Percentiles rank a stretch among this genome's conserved stretches.
These are phyloP conservation scores for Xylaria acuta DNA, from an alignment of 495 filamentous ascomycete genomes.

Conservation along the genomic window DNA sequence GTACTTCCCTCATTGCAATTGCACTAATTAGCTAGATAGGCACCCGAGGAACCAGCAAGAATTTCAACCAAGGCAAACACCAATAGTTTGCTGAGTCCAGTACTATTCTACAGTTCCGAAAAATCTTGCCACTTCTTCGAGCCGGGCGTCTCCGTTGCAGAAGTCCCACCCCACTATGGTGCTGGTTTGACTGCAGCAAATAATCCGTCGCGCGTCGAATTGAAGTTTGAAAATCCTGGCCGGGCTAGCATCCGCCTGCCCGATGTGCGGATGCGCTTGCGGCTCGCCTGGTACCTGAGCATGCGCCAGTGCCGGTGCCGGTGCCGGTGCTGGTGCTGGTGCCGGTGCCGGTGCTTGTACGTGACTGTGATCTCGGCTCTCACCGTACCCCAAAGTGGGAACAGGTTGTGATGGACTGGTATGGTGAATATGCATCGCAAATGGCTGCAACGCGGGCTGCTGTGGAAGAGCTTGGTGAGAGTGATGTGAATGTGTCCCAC, in stretches of 20 bases:
- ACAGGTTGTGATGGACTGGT: slow-evolving; percentile 20
- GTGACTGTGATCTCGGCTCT: slow-evolving; percentile 20
- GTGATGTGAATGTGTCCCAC: slow-evolving; percentile 6
- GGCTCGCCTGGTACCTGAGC: slow-evolving; percentile 29
- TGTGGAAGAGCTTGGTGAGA: slow-evolving; percentile 8
- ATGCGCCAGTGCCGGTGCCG: slow-evolving; percentile 31
- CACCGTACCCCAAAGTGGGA: neutral
- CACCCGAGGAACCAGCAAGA: neutral
- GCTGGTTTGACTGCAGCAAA: slow-evolving; percentile 89
- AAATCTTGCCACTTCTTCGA: slow-evolving; percentile 81
- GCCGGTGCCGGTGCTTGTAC: slow-evolving; percentile 20
- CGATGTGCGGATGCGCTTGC: slow-evolving; percentile 40
- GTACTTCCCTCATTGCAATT: neutral
- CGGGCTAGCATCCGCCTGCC: slow-evolving; percentile 53
- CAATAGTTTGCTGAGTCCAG: neutral
- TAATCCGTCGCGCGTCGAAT: slow-evolving; percentile 91
- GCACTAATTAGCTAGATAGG: too few relatives aligned
- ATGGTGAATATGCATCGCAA: slow-evolving; percentile 9
- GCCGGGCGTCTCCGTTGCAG: slow-evolving; percentile 83
- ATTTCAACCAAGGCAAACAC: neutral
- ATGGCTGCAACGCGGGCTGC: slow-evolving; percentile 3
- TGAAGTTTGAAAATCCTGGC: slow-evolving; percentile 95
- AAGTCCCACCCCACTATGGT: slow-evolving; percentile 98
- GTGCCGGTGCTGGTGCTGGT: slow-evolving; percentile 20
- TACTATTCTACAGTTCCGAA: slow-evolving; percentile 64